These are phyloP conservation scores for Cystofilobasidium bisporidii DNA, from an alignment of 768 basidiomycete species.

Conservation along the genomic window DNA sequence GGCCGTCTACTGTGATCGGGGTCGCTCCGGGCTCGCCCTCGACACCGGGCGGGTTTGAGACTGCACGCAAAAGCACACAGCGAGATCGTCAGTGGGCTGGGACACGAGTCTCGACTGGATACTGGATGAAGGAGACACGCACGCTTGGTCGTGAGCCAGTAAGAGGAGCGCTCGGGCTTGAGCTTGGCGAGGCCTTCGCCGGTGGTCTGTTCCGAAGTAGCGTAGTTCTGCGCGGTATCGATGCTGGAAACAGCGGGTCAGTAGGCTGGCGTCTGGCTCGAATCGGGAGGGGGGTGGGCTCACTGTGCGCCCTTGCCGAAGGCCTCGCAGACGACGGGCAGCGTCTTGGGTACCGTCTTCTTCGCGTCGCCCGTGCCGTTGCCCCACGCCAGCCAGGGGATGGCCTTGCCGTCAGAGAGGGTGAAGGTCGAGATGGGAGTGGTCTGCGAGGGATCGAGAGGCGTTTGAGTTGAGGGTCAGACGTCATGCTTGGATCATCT, in stretches of 20 bases:
- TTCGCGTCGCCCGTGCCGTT: conserved; percentile 31
- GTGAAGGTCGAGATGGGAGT: conserved; percentile 30
- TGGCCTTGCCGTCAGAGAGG: conserved; percentile 35
- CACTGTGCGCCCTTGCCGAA: conserved; percentile 11
- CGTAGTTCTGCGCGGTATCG: conserved; percentile 34
- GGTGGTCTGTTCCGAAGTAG: conserved; percentile 33
- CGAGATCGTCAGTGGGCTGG: not conserved
- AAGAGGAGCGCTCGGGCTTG: conserved; percentile 24
- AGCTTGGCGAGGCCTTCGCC: conserved; percentile 29
- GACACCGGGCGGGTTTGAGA: not conserved
- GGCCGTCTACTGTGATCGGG: conserved; percentile 26
- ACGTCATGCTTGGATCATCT: no score
- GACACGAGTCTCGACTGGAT: conserved; percentile 7
- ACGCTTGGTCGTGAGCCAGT: conserved; percentile 38
- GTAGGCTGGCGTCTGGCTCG: not conserved
- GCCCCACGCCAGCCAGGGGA: conserved; percentile 37
- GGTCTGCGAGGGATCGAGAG: conserved; percentile 13
- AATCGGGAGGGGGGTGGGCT: conserved; percentile 27
- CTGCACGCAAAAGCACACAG: no score
- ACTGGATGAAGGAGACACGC: not conserved
- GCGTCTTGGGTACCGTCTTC: not conserved
- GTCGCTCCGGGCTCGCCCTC: conserved; percentile 10
- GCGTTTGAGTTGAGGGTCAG: no score
- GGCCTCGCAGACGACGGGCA: conserved; percentile 20
- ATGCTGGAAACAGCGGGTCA: conserved; percentile 27